These are phyloP conservation scores for Aegilops bicornis DNA, from an alignment of 176 grass and related monocot species.

Conservation along the genomic window DNA sequence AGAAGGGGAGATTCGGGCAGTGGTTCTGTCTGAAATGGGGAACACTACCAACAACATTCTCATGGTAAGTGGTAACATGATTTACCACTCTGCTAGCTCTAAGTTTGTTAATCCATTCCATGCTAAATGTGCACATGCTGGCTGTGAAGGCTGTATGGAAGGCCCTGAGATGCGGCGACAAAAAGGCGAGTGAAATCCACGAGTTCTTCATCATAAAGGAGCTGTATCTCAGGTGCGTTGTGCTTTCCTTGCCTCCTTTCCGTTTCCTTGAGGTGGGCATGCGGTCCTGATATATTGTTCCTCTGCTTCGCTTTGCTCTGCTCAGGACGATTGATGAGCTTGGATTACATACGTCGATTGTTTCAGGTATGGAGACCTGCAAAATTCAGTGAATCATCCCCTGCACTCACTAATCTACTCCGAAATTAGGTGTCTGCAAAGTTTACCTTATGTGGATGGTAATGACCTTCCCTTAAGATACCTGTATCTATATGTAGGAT, in stretches of 20 bases:
- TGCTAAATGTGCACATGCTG: not conserved
- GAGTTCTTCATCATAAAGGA: not conserved
- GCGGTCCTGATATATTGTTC: too few relatives aligned
- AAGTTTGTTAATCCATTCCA: not conserved
- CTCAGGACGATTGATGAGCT: too few relatives aligned
- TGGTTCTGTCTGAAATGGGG: not conserved
- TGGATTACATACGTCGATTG: too few relatives aligned
- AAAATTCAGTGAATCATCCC: too few relatives aligned
- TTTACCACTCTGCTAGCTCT: not conserved
- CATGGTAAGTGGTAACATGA: not conserved
- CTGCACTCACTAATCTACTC: too few relatives aligned
- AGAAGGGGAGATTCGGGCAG: not conserved
- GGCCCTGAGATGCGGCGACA: slow-evolving; percentile 60
- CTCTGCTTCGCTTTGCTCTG: too few relatives aligned
- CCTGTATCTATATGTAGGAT: too few relatives aligned
- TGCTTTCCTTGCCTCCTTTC: not conserved
- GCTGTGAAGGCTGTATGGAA: not conserved
- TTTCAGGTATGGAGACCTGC: too few relatives aligned
- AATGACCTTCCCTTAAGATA: too few relatives aligned
- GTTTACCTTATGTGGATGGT: too few relatives aligned
- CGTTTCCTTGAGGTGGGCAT: not conserved
- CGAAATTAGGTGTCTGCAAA: too few relatives aligned
- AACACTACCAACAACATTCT: not conserved
- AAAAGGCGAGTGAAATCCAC: slow-evolving; percentile 38
- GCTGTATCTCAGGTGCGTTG: not conserved